Base-by-base conservation (phyloP, 2,329 filamentous ascomycete genomes). In the Lojkania enalia region DNA sequence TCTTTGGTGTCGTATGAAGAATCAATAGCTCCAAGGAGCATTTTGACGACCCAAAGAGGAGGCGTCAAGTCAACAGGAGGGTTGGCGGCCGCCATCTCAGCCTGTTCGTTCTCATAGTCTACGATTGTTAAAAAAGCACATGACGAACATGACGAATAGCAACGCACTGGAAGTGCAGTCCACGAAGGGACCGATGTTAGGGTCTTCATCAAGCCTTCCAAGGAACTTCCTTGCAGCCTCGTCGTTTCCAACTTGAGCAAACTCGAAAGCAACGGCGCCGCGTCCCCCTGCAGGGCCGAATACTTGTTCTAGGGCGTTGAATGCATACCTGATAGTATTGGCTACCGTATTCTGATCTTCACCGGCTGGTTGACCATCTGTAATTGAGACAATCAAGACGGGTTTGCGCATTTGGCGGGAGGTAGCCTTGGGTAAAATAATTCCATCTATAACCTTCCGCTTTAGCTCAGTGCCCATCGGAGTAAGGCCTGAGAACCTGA, bases 221-320 rank as follows among this genome's bases (percentile, higher is more conserved):
- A 87, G 71, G 73, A 86, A 87, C 49, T 84, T 78, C 42, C 80
- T 79, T 2, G 84, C 84, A 52, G 78, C 78, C 60, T 79, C 73
- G 57, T 87, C 84, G 55, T 85, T 85, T 50, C 84, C 84, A 37
- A 87, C 84, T 57, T 87, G 84, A 0, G 83, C 83, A 59, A 86
- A 86, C 59, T 86, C 82, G 71, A 86, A 86, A 0, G 80, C 77
- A 47, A 86, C 67, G n/a, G 80, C 81, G 37, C 79, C 78, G 20
- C 73, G 72, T 21, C 82, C 81, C 56, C 79, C 81, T 39, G 73
- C 75, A 11, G 61, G 63, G 44, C 9, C 5, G 30, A 52, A 60
- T 32, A 59, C 55, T 39, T 75, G 70, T 30, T 73, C 69, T 19
- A 82, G 69, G 47, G 82, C 76, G 15, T 75, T 70, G 39, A 76